Evolutionary conservation across 1,284 basidiomycete species (phyloP), one percentile per base, ranked within the genome.

Genomic region (Tilletiopsis washingtonensis): DNA sequence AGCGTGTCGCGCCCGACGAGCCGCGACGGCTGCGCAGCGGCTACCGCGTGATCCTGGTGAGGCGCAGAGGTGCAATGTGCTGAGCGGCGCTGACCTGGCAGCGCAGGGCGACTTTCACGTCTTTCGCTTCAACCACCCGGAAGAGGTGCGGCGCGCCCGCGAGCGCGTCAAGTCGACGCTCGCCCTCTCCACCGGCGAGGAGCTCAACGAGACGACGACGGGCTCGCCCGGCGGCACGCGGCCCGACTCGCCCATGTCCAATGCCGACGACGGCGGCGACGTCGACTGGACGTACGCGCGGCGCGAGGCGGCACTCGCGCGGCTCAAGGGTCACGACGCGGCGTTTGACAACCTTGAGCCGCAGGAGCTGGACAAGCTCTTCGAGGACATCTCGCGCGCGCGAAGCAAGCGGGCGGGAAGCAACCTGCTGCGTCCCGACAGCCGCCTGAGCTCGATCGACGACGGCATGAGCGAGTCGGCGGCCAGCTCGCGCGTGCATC

Each of bases 101-200:
- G n/a, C n/a, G n/a, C n/a, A n/a, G n/a, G 91, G 93, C 47, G 91
- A 97, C 64, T 85, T 91, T 58, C 94, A 98, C 75, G 91, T 97
- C 49, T 98, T 98, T 75, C 83, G 93, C 15, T 97, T 96, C 77
- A 97, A 94, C 43, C 59, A 67, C 45, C 64, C 67, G 5, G 61
- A 64, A 25, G 64, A 67, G 36, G 64, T 65, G 7, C 51, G 64
- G 11, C 64, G 57, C 47, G 67, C 64, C 1, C 34, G 67, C 12
- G 66, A 69, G 21, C 49, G 59, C 3, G 64, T 67, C 11, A 56
- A 57, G 9, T 64, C 63, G 26, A 61, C 64, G 3, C 40, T 62
- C 21, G 64, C 62, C 6, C 46, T 59, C 6, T 56, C 57, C 0
- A 64, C 56, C 0, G 66, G 62, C 34, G 60, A 63, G n/a, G 54